Base-by-base conservation (phyloP, 495 filamentous ascomycete species). In the Penicillium ucsense region DNA sequence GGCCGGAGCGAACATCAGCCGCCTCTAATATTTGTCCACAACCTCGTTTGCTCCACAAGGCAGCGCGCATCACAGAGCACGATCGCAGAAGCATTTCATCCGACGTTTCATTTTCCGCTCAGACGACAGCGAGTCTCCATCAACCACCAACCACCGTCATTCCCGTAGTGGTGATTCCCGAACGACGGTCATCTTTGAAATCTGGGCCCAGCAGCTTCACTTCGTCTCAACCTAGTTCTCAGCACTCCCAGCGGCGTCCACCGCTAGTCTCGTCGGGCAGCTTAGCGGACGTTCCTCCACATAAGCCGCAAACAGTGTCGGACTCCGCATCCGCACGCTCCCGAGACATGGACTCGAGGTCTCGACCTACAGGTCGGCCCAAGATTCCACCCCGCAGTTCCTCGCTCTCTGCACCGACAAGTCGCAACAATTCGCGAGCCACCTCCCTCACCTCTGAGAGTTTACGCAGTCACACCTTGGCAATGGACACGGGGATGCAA, bases 321-420 rank as follows among this genome's bases (percentile, higher is more conserved):
- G 72, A 73, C 31, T 63, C 63, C 20, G 53, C 59, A 38, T 55
- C 63, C 46, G 53, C 53, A 44, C 47, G 38, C 29, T 54, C 56
- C 42, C 55, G 46, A 52, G 59, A 55, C 36, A 41, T 8, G 27
- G 57, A 63, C 35, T 56, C 50, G 20, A 62, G 64, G 30, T 58
- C 59, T 28, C 63, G 65, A 30, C 41, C 48, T 9, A 43, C 50
- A 36, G 54, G 50, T 38, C 76, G 75, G 8, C 83, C 84, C n/a
- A 61, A 70, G 11, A 76, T 86, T 43, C 81, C 76, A 80, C 49
- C 79, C 27, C 58, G 58, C 32, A 78, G 76, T 50, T 83, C 83
- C 4, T 85, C 83, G 8, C 74, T 87, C 11, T 86, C 83, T 12
- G 84, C 83, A 3, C 82, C 82, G 4, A 85, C 84, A 2, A 88